Conservation (phyloP, 2,329 filamentous ascomycete genomes). For the Colletotrichum sansevieriae region DNA sequence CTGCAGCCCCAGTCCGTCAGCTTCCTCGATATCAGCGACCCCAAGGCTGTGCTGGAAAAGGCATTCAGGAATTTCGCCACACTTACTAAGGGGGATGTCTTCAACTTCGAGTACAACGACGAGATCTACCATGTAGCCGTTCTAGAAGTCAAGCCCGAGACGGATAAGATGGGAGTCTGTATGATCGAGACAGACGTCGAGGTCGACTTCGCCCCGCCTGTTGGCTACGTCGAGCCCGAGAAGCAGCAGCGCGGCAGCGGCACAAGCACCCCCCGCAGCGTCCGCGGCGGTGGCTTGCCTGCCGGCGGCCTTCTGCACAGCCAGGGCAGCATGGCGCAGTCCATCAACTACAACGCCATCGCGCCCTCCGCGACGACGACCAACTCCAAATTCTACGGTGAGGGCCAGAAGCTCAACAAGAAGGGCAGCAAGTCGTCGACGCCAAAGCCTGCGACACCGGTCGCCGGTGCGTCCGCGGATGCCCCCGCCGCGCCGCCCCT, state of each 20-base stretch:
- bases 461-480: slow-evolving; percentile 67
- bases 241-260: slow-evolving; percentile 72
- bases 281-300: slow-evolving; percentile 69
- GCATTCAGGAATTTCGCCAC: slow-evolving; percentile 97
- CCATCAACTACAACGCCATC: slow-evolving; percentile 96
- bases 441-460: slow-evolving; percentile 80
- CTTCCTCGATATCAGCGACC: slow-evolving; percentile 97
- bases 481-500: slow-evolving; percentile 46
- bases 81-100: slow-evolving; percentile 91
- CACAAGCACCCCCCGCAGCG: slow-evolving; percentile 86
- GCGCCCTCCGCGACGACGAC: slow-evolving; percentile 80
- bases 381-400: slow-evolving; percentile 82
- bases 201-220: slow-evolving; percentile 93
- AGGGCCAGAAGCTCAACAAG: slow-evolving; percentile 88
- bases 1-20: slow-evolving; percentile 92
- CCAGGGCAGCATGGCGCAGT: slow-evolving; percentile 94
- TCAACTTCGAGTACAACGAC: slow-evolving; percentile 97
- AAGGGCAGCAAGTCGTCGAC: slow-evolving; percentile 82
- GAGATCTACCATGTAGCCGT: slow-evolving; percentile 94
- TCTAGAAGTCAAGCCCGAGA: slow-evolving; percentile 90
- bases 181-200: slow-evolving; percentile 97
- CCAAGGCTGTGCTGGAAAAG: slow-evolving; percentile 96
- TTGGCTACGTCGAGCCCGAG: slow-evolving; percentile 93
- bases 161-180: slow-evolving; percentile 86
- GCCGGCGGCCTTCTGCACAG: slow-evolving; percentile 81